These are phyloP conservation scores for Helianthus annuus DNA, from an alignment of 129 eudicot species.

Conservation along the genomic window DNA sequence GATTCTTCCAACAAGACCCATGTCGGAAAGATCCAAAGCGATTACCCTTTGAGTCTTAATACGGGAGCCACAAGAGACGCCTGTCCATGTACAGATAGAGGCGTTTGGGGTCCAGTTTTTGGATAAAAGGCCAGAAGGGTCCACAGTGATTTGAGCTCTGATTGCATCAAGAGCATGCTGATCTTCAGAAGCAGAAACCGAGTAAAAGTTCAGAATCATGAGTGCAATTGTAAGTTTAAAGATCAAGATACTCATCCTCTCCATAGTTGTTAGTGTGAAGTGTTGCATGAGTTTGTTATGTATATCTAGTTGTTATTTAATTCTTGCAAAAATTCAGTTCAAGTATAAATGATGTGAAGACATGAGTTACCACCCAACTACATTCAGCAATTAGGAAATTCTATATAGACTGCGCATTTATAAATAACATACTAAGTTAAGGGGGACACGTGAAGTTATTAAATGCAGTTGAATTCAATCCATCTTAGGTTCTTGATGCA, in stretches of 20 bases:
- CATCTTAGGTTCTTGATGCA: not conserved
- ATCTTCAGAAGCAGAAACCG: slow-evolving; percentile 9
- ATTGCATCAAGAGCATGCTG: slow-evolving; percentile 35
- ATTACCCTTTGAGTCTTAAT: slow-evolving; percentile 29
- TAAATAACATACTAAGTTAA: not conserved
- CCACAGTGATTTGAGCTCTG: slow-evolving; percentile 14
- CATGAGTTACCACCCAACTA: not conserved
- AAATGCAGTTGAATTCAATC: not conserved
- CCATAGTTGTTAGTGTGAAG: not conserved
- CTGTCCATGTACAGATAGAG: slow-evolving; percentile 37
- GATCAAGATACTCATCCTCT: slow-evolving; percentile 6
- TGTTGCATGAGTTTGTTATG: not conserved
- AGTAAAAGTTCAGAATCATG: not conserved
- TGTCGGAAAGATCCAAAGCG: slow-evolving; percentile 29
- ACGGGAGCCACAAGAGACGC: slow-evolving; percentile 28
- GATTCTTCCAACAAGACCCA: slow-evolving; percentile 40
- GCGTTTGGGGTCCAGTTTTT: slow-evolving; percentile 33
- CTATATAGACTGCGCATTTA: not conserved
- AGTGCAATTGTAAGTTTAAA: not conserved
- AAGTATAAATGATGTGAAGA: not conserved
- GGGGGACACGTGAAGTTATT: not conserved
- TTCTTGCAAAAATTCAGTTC: not conserved
- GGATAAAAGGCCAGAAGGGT: slow-evolving; percentile 22
- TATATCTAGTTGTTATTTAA: not conserved
- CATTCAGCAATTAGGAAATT: not conserved